These are phyloP conservation scores for Colletotrichum kahawae DNA, from an alignment of 2,329 filamentous ascomycete species.

Conservation along the genomic window DNA sequence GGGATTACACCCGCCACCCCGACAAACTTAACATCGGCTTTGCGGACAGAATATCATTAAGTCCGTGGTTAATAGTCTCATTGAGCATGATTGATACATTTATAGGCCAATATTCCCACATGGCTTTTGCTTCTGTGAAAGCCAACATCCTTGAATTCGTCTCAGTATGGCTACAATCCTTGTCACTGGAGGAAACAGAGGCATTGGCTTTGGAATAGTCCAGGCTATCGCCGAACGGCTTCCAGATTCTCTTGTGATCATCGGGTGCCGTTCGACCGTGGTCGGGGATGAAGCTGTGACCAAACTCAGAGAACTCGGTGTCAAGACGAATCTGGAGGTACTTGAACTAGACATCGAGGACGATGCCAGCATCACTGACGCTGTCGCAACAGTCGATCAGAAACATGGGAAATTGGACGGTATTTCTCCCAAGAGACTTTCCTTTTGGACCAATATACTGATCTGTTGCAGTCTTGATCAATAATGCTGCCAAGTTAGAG, in stretches of 20 bases:
- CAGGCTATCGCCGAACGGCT: not conserved
- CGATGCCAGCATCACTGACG: not conserved
- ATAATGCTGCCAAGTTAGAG: not conserved
- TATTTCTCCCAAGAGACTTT: not conserved
- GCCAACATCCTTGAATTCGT: not conserved
- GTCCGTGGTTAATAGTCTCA: not conserved
- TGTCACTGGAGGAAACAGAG: not conserved
- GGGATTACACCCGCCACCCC: not conserved
- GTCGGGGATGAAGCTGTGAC: not conserved
- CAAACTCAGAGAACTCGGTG: not conserved
- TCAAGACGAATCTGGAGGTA: not conserved
- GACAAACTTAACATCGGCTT: not conserved
- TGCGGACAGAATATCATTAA: not conserved
- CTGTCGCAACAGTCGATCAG: not conserved
- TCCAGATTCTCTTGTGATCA: not conserved
- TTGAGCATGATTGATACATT: not conserved
- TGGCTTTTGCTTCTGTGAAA: not conserved
- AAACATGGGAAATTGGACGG: not conserved
- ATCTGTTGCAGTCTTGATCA: not conserved
- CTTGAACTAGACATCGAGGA: not conserved
- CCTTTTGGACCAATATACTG: not conserved
- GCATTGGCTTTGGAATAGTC: not conserved
- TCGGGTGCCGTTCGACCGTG: not conserved
- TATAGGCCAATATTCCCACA: not conserved
- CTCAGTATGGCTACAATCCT: not conserved